Evolutionary conservation across 768 basidiomycete species (phyloP).

Genomic region (Mycena epipterygia): DNA sequence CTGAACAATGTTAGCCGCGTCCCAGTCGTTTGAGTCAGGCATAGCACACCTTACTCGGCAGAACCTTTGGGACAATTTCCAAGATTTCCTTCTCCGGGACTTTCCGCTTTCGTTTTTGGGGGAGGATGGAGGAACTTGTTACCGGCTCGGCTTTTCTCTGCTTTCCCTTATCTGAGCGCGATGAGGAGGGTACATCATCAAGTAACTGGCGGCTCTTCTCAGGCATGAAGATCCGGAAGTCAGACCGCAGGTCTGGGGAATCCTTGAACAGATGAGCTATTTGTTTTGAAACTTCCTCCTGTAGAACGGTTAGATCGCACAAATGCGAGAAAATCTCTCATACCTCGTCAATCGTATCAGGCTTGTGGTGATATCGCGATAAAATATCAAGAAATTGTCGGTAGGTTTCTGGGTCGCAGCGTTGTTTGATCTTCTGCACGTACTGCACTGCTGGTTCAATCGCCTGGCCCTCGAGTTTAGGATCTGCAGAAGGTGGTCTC

Average conservation of each 20-base stretch:
- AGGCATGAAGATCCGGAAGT: constrained; percentile 84
- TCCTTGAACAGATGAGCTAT: constrained; percentile 82
- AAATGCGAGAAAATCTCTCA: constrained; percentile 16
- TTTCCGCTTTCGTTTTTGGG: constrained; percentile 81
- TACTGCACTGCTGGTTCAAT: constrained; percentile 91
- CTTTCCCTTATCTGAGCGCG: constrained; percentile 42
- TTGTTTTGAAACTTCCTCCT: constrained; percentile 79
- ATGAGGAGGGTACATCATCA: constrained; percentile 55
- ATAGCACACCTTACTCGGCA: constrained; percentile 54
- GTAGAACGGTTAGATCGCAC: constrained; percentile 23
- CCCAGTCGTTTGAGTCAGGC: constrained; percentile 20
- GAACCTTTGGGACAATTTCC: constrained; percentile 36
- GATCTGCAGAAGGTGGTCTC: constrained; percentile 16
- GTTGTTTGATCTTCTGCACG: constrained; percentile 96
- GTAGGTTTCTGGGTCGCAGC: constrained; percentile 92
- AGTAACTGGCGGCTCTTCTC: constrained; percentile 65
- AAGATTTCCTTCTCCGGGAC: constrained; percentile 63
- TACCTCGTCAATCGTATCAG: constrained; percentile 75
- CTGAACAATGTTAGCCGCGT: constrained; percentile 29
- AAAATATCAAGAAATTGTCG: constrained; percentile 84
- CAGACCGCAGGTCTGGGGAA: constrained; percentile 78
- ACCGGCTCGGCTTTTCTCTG: constrained; percentile 36
- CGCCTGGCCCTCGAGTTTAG: constrained; percentile 55
- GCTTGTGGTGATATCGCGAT: constrained; percentile 70
- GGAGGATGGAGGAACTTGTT: constrained; percentile 53